Base-by-base conservation (phyloP, 1,139 yeast species). In the Eremothecium cymbalariae region DNA sequence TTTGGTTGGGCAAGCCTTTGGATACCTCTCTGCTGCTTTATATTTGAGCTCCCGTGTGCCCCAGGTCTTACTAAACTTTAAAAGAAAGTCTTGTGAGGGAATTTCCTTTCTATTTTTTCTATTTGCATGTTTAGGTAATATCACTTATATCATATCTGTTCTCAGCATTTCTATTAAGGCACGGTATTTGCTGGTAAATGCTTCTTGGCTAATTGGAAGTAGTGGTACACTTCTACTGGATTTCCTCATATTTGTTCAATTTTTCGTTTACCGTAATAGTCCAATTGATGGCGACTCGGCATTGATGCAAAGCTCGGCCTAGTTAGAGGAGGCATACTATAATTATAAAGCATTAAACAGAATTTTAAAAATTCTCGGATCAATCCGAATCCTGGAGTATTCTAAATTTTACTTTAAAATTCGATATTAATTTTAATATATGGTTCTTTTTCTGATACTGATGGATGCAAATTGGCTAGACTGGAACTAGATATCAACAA, bases 121-220 rank as follows among this genome's bases (percentile, higher is more conserved):
- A 25, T 86, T 88, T 67, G 96, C 97, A 22, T 85, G 95, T 57
- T 63, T 88, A 41, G 97, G 97, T 31, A 88, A 88, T 57, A 65
- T 83, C 53, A 84, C 95, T 0, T 88, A 85, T 50, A 95, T 88
- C 26, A 70, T 84, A 18, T 81, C 94, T 11, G 88, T 88, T 38
- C 63, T 88, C 34, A 71, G 81, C 28, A 83, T 86, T 30, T 85
- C 84, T 46, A 65, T 77, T 36, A 76, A 85, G 38, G 67, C 70
- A 55, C 65, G 73, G 40, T 88, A 84, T 48, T 58, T 88, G 25
- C 57, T 83, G 53, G 80, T 88, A 32, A 90, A 88, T 57, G 74
- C 86, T 5, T 80, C 94, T 15, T 90, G 98, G 98, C 67, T 90
- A 39, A 77, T 88, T 2, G 98, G 98, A 1, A 78, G 94, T 25